These are phyloP conservation scores for Papiliotrema fonsecae DNA, from an alignment of 1,284 basidiomycete species.

Conservation along the genomic window DNA sequence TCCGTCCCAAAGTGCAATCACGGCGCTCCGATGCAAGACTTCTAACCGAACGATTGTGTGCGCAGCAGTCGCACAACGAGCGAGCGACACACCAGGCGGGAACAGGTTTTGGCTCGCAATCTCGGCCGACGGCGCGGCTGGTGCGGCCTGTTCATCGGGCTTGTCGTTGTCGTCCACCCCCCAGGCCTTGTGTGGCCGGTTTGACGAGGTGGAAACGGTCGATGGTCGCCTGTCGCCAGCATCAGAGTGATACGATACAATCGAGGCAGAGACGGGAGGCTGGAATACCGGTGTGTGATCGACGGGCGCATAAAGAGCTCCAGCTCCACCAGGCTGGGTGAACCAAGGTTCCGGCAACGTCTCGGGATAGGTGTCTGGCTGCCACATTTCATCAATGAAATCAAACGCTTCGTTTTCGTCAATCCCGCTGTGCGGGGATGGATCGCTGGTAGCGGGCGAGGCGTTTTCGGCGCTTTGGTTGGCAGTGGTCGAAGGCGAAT, in stretches of 20 bases:
- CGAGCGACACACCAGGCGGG: conserved; percentile 47
- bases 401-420: conserved; percentile 7
- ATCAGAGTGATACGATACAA: background rate
- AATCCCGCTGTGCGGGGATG: conserved; percentile 2
- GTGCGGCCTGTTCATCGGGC: conserved; percentile 6
- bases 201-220: conserved; percentile 2
- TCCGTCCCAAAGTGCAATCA: conserved; percentile 42
- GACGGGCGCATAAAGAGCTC: conserved; percentile 18
- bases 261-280: conserved; percentile 1
- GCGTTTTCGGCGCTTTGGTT: conserved; percentile 1
- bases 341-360: conserved; percentile 46
- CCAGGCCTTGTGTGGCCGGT: conserved; percentile 44
- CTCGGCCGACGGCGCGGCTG: background rate
- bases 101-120: conserved; percentile 21
- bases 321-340: conserved; percentile 31
- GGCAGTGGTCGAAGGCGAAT: background rate
- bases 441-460: background rate
- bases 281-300: conserved; percentile 2
- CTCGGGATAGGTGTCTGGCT: conserved; percentile 36
- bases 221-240: background rate
- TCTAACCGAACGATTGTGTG: conserved; percentile 48
- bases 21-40: conserved; percentile 45
- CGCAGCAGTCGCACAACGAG: conserved; percentile 45
- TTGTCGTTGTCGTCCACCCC: conserved; percentile 41
- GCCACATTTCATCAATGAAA: conserved; percentile 36